phyloP scores from a whole-genome alignment of 2,329 filamentous ascomycete genomes.

The Coniochaeta hoffmannii region DNA sequence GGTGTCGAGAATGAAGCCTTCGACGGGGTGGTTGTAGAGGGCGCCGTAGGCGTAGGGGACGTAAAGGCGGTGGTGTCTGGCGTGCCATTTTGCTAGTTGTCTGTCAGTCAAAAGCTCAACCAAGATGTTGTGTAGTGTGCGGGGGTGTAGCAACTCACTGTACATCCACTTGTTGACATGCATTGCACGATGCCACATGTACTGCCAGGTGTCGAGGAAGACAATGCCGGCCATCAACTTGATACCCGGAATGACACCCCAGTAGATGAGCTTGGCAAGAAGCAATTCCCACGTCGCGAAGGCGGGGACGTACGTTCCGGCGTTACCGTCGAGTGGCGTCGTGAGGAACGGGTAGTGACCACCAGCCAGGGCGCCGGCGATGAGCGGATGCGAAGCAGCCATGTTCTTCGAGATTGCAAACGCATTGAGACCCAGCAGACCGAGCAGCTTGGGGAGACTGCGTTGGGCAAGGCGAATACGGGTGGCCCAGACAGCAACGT shows the following conservation, averaged over 20 bases:
- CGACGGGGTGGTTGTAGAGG: constrained; percentile 91
- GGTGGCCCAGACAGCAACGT: constrained; percentile 84
- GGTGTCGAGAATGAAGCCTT: constrained; percentile 90
- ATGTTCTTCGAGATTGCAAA: constrained; percentile 68
- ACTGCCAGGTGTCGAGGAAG: constrained; percentile 94
- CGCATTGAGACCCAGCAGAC: constrained; percentile 69
- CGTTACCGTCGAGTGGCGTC: constrained; percentile 46
- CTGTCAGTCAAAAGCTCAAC: constrained; percentile 36
- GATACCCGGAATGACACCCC: constrained; percentile 63
- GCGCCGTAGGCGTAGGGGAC: constrained; percentile 97
- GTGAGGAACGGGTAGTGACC: constrained; percentile 71
- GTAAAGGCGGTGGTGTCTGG: constrained; percentile 91
- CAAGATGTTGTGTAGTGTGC: constrained; percentile 27
- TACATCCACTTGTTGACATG: constrained; percentile 97
- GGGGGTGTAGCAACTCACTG: constrained; percentile 50
- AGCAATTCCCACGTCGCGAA: constrained; percentile 80
- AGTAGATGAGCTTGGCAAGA: constrained; percentile 72
- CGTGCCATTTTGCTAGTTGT: constrained; percentile 73
- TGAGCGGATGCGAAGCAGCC: constrained; percentile 59
- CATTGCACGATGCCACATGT: constrained; percentile 94
- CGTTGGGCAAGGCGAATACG: constrained; percentile 73
- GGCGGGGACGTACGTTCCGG: constrained; percentile 50
- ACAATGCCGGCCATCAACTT: constrained; percentile 71
- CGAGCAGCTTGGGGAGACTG: constrained; percentile 65
- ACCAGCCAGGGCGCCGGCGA: constrained; percentile 70